Conservation (phyloP, 2,329 filamentous ascomycete genomes). For the Penicillium sclerotigenum region DNA sequence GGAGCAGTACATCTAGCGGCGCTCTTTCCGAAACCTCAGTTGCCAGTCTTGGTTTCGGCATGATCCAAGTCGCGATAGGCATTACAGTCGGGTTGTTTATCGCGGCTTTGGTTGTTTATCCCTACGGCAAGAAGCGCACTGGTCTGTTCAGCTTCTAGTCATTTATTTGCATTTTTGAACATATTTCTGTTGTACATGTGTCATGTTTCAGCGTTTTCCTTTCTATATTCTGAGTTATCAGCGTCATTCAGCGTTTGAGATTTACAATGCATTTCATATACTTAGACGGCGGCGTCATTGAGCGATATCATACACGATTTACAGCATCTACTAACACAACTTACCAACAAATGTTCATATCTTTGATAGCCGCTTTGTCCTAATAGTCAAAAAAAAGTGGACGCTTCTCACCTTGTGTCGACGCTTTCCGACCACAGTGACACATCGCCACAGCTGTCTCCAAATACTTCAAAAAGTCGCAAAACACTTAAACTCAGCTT, state of each 20-base stretch:
- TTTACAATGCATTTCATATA: slow-evolving; percentile 3
- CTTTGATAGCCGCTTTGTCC: background rate
- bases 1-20: slow-evolving; percentile 20
- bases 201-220: background rate
- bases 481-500: background rate
- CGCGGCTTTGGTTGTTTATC: slow-evolving; percentile 49
- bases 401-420: background rate
- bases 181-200: background rate
- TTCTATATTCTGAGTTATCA: slow-evolving; percentile 1
- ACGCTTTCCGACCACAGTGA: background rate
- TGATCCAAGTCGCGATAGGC: slow-evolving; percentile 51
- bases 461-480: background rate
- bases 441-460: background rate
- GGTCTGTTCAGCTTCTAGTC: slow-evolving; percentile 47
- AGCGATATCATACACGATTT: background rate
- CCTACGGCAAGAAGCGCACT: slow-evolving; percentile 49
- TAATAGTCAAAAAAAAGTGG: background rate
- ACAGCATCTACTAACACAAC: background rate
- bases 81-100: slow-evolving; percentile 51
- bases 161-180: slow-evolving; percentile 5
- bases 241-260: slow-evolving; percentile 5
- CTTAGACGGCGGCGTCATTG: background rate
- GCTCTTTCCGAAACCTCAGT: slow-evolving; percentile 37
- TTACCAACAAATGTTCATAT: background rate
- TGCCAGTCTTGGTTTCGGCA: slow-evolving; percentile 49